These are phyloP conservation scores for Yarrowia yakushimensis DNA, from an alignment of 805 yeast species.

Conservation along the genomic window DNA sequence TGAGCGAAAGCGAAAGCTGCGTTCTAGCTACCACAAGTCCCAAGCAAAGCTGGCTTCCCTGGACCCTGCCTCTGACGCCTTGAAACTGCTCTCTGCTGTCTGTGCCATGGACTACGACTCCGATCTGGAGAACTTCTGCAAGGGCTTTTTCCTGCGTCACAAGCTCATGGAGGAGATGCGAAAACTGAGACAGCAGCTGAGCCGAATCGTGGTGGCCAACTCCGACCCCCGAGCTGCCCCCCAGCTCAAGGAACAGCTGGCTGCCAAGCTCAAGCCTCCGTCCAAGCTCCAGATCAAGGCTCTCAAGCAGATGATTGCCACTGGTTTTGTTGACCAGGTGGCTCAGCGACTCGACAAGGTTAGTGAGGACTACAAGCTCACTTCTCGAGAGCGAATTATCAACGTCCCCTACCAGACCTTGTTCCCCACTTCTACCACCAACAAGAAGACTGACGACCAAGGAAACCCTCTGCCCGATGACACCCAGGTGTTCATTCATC, in stretches of 20 bases:
- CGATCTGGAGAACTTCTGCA: constrained; percentile 48
- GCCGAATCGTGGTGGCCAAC: constrained; percentile 66
- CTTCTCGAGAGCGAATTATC: constrained; percentile 53
- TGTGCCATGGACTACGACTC: constrained; percentile 77
- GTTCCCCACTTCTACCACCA: constrained; percentile 41
- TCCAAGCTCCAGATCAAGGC: constrained; percentile 65
- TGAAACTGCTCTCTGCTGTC: constrained; percentile 71
- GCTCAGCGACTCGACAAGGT: constrained; percentile 78
- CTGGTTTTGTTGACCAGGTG: constrained; percentile 89
- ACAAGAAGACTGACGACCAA: constrained; percentile 36
- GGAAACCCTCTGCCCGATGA: constrained; percentile 46
- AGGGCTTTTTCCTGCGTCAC: constrained; percentile 63
- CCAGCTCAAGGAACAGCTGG: constrained; percentile 51
- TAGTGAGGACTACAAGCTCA: constrained; percentile 56
- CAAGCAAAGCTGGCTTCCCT: constrained; percentile 59
- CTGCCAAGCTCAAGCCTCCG: constrained; percentile 59
- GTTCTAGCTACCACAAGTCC: constrained; percentile 56
- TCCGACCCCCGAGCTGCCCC: constrained; percentile 35
- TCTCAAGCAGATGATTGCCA: constrained; percentile 83
- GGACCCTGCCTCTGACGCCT: constrained; percentile 71
- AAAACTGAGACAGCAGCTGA: constrained; percentile 76
- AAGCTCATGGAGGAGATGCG: constrained; percentile 82
- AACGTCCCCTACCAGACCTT: constrained; percentile 55
- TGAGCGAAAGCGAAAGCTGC: constrained; percentile 42
- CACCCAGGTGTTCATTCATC: constrained; percentile 70